phyloP scores from a whole-genome alignment of 2,329 filamentous ascomycete genomes.

The Huntiella abstrusa region DNA sequence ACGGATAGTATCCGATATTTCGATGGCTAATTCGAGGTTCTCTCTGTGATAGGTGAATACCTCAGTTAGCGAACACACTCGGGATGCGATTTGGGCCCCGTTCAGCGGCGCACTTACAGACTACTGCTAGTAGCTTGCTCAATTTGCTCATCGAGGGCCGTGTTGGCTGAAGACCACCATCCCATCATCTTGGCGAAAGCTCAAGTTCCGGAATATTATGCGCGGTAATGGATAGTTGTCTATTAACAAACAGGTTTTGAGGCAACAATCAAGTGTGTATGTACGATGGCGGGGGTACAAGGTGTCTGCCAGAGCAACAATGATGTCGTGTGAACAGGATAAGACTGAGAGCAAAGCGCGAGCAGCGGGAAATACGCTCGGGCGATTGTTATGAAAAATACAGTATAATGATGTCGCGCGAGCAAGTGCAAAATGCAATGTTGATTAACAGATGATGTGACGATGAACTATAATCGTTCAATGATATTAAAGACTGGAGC shows the following conservation, averaged over 20 bases:
- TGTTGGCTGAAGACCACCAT: constrained; percentile 84
- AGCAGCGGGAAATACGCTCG: background rate
- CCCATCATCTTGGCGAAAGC: constrained; percentile 53
- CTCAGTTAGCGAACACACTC: constrained; percentile 13
- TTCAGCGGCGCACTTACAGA: constrained; percentile 38
- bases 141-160: constrained; percentile 89
- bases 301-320: background rate
- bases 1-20: constrained; percentile 93
- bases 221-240: background rate
- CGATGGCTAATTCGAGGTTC: constrained; percentile 91
- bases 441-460: background rate
- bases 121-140: constrained; percentile 89
- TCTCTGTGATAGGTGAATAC: constrained; percentile 38
- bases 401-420: too few relatives aligned
- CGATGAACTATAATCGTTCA: background rate
- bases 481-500: too few relatives aligned
- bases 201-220: background rate
- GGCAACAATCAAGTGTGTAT: background rate
- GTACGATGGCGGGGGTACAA: background rate
- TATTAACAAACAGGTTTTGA: background rate
- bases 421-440: too few relatives aligned
- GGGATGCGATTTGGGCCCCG: background rate
- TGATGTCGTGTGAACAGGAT: background rate
- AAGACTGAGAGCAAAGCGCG: background rate
- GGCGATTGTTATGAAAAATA: too few relatives aligned